phyloP scores from a whole-genome alignment of 2,329 filamentous ascomycete genomes.

The Grosmannia penicillata region DNA sequence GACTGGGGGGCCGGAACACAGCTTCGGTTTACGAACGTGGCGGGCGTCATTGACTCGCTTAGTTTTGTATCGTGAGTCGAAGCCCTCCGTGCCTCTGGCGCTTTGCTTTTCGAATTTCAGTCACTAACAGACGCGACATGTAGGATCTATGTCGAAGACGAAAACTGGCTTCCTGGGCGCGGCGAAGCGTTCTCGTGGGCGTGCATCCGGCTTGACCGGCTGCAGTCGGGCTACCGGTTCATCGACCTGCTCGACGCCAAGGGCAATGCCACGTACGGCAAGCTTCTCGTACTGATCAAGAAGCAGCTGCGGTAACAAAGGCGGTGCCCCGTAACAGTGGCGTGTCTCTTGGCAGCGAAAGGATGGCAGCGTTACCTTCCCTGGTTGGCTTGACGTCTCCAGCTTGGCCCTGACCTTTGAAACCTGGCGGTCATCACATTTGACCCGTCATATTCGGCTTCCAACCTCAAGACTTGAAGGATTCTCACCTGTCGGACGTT shows the following conservation, averaged over 20 bases:
- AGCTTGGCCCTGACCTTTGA: no score
- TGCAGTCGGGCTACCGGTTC: constrained; percentile 39
- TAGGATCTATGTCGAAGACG: constrained; percentile 41
- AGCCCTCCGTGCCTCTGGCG: constrained; percentile 15
- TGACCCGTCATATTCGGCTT: no score
- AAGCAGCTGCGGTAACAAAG: constrained; percentile 25
- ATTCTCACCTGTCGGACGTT: no score
- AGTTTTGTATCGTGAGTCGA: constrained; percentile 55
- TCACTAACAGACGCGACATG: neutral
- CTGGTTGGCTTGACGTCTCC: no score
- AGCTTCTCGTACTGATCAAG: constrained; percentile 36
- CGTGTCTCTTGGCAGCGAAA: no score
- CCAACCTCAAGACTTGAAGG: no score
- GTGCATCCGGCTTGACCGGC: constrained; percentile 43
- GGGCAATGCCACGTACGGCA: constrained; percentile 28
- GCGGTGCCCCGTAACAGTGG: no score
- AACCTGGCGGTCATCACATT: no score
- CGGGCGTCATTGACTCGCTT: constrained; percentile 50
- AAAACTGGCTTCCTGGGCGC: constrained; percentile 12
- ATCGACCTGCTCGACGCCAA: constrained; percentile 32
- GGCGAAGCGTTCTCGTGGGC: constrained; percentile 31
- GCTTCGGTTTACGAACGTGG: constrained; percentile 43
- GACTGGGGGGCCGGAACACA: constrained; percentile 42
- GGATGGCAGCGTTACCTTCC: no score
- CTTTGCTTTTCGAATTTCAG: constrained; percentile 1